phyloP scores from a whole-genome alignment of 148 eudicot genomes.

The Mesembryanthemum crystallinum region DNA sequence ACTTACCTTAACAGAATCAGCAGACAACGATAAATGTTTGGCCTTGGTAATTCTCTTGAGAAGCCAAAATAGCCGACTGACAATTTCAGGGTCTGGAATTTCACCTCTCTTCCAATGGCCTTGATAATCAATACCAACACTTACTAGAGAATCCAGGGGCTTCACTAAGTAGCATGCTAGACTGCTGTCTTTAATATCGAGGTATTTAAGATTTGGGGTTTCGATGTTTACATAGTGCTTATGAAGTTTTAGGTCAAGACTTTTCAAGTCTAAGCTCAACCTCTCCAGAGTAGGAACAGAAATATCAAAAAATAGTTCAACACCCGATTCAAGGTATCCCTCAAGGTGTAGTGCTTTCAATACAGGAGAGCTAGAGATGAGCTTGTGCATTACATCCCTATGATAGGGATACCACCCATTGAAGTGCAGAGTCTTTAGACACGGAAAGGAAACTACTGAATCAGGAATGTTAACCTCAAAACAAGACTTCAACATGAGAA shows the following conservation, averaged over 20 bases:
- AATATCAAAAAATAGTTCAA: neutral
- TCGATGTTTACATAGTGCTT: neutral
- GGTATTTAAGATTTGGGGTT: neutral
- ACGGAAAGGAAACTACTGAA: constrained; percentile 11
- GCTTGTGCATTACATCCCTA: neutral
- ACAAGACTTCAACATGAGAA: neutral
- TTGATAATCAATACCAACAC: neutral
- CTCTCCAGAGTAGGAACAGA: constrained; percentile 1
- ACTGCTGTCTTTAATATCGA: neutral
- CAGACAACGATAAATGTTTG: neutral
- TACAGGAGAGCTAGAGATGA: constrained; percentile 10
- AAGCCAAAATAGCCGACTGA: neutral
- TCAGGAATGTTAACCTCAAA: constrained; percentile 5
- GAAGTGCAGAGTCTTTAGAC: neutral
- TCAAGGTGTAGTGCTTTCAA: neutral
- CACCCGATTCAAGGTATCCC: neutral
- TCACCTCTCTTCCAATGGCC: neutral
- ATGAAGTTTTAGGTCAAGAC: neutral
- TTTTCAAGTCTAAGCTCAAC: neutral
- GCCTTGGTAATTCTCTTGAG: neutral
- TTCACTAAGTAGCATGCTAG: neutral
- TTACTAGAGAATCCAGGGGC: neutral
- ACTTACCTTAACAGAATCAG: neutral
- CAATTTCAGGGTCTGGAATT: neutral
- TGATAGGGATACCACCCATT: neutral